These are phyloP conservation scores for Verticillium klebahnii DNA, from an alignment of 2,329 filamentous ascomycete species.

Conservation along the genomic window DNA sequence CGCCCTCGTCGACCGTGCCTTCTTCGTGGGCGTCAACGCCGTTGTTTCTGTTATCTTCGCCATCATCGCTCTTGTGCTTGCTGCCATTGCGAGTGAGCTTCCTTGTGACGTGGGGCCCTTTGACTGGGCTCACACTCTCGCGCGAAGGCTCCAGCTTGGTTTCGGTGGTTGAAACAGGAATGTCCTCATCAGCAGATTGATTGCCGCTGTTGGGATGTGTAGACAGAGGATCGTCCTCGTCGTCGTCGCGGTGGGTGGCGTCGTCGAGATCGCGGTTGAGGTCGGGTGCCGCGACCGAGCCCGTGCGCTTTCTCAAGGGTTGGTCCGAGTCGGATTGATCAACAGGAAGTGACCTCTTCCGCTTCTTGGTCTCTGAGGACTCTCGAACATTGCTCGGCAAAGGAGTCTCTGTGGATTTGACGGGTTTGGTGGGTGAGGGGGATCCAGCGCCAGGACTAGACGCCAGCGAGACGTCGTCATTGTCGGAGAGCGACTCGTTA, in stretches of 20 bases:
- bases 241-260: slow-evolving; percentile 24
- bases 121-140: slow-evolving; percentile 16
- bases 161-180: slow-evolving; percentile 29
- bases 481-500: slow-evolving; percentile 35
- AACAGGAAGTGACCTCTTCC: slow-evolving; percentile 42
- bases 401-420: slow-evolving; percentile 16
- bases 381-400: slow-evolving; percentile 27
- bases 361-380: slow-evolving; percentile 38
- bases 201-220: slow-evolving; percentile 30
- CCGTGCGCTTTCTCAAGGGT: slow-evolving; percentile 50
- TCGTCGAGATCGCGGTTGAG: slow-evolving; percentile 27
- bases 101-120: slow-evolving; percentile 25
- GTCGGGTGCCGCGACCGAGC: slow-evolving; percentile 36
- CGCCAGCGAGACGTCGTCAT: slow-evolving; percentile 31
- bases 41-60: slow-evolving; percentile 17
- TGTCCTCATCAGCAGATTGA: slow-evolving; percentile 43
- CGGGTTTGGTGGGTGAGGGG: slow-evolving; percentile 29
- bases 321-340: slow-evolving; percentile 43
- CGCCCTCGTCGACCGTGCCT: slow-evolving; percentile 33
- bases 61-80: slow-evolving; percentile 28
- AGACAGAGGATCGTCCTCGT: slow-evolving; percentile 29
- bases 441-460: slow-evolving; percentile 33
- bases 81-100: slow-evolving; percentile 37
- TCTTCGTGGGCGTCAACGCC: slow-evolving; percentile 19
- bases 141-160: slow-evolving; percentile 30